phyloP scores from a whole-genome alignment of 1,284 basidiomycete species.

The Rhizoctonia solani region DNA sequence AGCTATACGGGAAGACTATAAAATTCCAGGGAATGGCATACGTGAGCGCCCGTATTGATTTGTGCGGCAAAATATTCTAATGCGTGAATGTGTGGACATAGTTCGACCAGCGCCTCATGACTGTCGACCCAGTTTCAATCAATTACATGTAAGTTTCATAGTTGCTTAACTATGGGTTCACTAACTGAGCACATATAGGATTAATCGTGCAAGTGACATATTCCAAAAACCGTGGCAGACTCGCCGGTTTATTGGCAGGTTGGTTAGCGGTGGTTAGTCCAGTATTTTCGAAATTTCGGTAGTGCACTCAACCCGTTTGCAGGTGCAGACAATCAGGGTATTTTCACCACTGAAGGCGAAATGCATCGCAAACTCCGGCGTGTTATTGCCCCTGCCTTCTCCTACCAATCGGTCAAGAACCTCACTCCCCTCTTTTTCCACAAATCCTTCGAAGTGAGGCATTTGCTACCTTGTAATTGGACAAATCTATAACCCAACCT shows the following conservation, averaged over 20 bases:
- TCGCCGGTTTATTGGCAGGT: constrained; percentile 24
- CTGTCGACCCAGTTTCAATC: constrained; percentile 36
- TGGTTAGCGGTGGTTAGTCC: constrained; percentile 36
- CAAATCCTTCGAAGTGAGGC: constrained; percentile 70
- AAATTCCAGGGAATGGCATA: constrained; percentile 36
- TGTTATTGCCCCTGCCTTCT: constrained; percentile 73
- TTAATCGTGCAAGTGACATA: constrained; percentile 34
- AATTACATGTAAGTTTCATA: constrained; percentile 45
- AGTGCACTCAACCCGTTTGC: neutral
- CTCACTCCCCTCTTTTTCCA: constrained; percentile 70
- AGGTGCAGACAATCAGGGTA: constrained; percentile 48
- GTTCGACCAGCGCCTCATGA: constrained; percentile 36
- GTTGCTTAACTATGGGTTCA: too few species aligned
- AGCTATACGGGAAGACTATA: constrained; percentile 34
- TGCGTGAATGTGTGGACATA: neutral
- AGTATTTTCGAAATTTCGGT: neutral
- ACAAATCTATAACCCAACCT: neutral
- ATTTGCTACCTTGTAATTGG: constrained; percentile 45
- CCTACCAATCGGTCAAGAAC: constrained; percentile 68
- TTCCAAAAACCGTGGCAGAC: constrained; percentile 38
- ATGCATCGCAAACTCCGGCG: constrained; percentile 32
- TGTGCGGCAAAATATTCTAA: neutral
- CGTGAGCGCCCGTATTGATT: constrained; percentile 18
- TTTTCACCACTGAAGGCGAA: constrained; percentile 36
- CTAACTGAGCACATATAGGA: neutral